Evolutionary conservation across 1,284 basidiomycete genomes (phyloP).

Genomic region (Leucoagaricus sp.): DNA sequence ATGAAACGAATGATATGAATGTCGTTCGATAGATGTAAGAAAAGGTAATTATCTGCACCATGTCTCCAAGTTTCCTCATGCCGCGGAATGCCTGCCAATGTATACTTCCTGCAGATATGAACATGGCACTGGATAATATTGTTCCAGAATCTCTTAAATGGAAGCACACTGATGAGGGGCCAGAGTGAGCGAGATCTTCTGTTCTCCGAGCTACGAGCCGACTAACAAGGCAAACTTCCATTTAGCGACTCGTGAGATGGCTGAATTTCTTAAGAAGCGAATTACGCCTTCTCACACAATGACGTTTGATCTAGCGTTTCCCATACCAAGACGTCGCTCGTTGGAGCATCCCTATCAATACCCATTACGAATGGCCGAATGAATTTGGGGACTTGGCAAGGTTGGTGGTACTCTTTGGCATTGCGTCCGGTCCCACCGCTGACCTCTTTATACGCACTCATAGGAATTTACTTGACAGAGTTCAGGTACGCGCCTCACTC

Average conservation of each 20-base stretch:
- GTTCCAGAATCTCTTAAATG: conserved; percentile 88
- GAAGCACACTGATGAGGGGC: conserved; percentile 90
- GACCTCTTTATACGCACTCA: conserved; percentile 9
- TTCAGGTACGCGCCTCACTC: conserved; percentile 71
- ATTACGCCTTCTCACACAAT: background rate
- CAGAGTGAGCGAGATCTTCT: conserved; percentile 70
- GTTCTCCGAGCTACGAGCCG: too few relatives aligned
- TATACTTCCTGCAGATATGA: conserved; percentile 60
- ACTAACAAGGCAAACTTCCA: too few relatives aligned
- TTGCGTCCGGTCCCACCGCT: background rate
- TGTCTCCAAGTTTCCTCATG: background rate
- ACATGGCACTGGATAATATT: conserved; percentile 83
- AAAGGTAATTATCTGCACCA: conserved; percentile 22
- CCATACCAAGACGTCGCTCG: conserved; percentile 86
- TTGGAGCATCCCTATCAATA: conserved; percentile 81
- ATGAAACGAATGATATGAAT: background rate
- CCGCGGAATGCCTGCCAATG: background rate
- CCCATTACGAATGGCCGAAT: conserved; percentile 84
- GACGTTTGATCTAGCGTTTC: conserved; percentile 59
- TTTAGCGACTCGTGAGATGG: conserved; percentile 71
- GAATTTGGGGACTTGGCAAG: conserved; percentile 93
- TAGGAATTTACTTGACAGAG: conserved; percentile 83
- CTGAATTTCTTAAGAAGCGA: background rate
- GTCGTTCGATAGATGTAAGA: conserved; percentile 25
- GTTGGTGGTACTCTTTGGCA: conserved; percentile 31